Conservation (phyloP, 768 basidiomycete species). For the Leccinum barrowsii region DNA sequence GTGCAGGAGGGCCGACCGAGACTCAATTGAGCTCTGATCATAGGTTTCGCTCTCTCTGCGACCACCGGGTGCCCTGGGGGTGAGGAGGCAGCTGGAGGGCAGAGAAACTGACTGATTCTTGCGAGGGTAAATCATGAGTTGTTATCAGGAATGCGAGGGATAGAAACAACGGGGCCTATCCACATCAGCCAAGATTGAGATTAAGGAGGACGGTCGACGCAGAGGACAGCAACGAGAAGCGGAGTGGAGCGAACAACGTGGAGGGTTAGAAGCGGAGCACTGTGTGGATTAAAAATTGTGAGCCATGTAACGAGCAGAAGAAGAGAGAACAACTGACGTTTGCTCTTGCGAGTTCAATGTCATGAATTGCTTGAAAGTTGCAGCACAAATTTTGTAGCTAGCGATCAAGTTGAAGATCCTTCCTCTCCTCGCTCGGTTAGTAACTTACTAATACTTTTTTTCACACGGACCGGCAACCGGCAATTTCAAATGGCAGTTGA, state of each 20-base stretch:
- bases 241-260: constrained; percentile 57
- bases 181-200: constrained; percentile 32
- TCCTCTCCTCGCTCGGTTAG: too few relatives aligned
- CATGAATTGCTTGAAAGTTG: constrained; percentile 46
- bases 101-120: constrained; percentile 67
- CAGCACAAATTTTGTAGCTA: not conserved
- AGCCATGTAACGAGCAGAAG: not conserved
- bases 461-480: not conserved
- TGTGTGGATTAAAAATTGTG: constrained; percentile 7
- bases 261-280: constrained; percentile 32
- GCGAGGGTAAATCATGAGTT: constrained; percentile 57
- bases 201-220: constrained; percentile 81
- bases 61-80: constrained; percentile 36
- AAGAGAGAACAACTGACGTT: constrained; percentile 16
- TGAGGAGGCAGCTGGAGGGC: constrained; percentile 56
- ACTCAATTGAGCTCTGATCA: constrained; percentile 56
- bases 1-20: constrained; percentile 53
- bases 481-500: not conserved
- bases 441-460: too few relatives aligned
- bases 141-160: not conserved
- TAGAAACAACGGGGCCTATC: constrained; percentile 39
- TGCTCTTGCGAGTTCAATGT: constrained; percentile 40
- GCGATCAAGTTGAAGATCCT: constrained; percentile 7
- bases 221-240: constrained; percentile 54
- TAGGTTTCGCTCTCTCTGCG: constrained; percentile 48